Evolutionary conservation across 768 basidiomycete genomes (phyloP).

Genomic region (Suillus bovinus): DNA sequence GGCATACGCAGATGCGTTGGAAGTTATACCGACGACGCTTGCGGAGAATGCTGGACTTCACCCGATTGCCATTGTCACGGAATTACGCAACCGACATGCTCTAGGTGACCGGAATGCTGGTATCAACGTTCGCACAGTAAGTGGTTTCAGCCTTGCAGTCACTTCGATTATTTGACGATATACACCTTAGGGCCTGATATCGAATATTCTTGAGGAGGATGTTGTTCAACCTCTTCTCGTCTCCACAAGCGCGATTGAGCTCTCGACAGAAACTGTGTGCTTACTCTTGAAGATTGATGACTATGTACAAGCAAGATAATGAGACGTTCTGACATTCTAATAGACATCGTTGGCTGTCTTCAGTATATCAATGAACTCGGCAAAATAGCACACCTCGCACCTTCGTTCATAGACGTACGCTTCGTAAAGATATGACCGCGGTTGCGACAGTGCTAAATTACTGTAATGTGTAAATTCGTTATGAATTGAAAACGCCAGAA

Average conservation of each 20-base stretch:
- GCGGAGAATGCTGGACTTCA: conserved; percentile 99
- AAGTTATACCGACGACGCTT: conserved; percentile 95
- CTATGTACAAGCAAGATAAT: conserved; percentile 76
- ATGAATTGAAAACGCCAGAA: not conserved
- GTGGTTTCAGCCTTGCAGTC: conserved; percentile 20
- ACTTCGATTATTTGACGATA: not conserved
- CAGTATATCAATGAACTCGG: not conserved
- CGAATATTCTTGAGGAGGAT: conserved; percentile 96
- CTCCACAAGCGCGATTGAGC: conserved; percentile 91
- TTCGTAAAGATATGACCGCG: not conserved
- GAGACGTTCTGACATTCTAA: not conserved
- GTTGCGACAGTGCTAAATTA: too few species aligned
- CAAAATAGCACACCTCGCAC: not conserved
- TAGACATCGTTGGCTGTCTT: not conserved
- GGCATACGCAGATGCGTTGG: conserved; percentile 95
- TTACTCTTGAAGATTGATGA: conserved; percentile 95
- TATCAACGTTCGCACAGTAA: conserved; percentile 95
- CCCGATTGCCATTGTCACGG: conserved; percentile 97
- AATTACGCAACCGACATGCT: conserved; percentile 95
- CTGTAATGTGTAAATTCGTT: not conserved
- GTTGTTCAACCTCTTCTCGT: conserved; percentile 96
- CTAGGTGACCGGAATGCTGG: conserved; percentile 93
- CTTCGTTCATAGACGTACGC: not conserved
- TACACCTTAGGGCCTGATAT: conserved; percentile 78
- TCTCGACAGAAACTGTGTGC: conserved; percentile 97